These are phyloP conservation scores for Alternaria sp. DNA, from an alignment of 2,329 filamentous ascomycete genomes.

Conservation along the genomic window DNA sequence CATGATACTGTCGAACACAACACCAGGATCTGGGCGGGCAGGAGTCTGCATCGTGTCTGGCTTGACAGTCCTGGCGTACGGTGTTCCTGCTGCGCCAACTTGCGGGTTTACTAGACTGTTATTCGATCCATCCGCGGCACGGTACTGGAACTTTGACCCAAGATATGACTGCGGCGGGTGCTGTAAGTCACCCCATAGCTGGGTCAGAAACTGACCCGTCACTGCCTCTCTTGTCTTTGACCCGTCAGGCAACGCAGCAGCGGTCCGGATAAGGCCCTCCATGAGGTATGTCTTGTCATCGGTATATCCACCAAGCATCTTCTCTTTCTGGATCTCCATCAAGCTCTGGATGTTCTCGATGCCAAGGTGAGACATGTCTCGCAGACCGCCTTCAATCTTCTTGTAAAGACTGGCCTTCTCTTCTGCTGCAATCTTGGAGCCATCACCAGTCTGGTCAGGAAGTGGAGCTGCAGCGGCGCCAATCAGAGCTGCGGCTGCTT, in stretches of 20 bases:
- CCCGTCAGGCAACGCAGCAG: conserved; percentile 53
- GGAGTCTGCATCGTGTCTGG: conserved; percentile 65
- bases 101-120: conserved; percentile 69
- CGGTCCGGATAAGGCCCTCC: conserved; percentile 64
- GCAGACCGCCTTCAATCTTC: conserved; percentile 44
- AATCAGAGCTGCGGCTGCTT: conserved; percentile 36
- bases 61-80: conserved; percentile 73
- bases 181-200: conserved; percentile 58
- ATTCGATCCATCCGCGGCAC: conserved; percentile 59
- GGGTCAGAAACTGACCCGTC: conserved; percentile 56
- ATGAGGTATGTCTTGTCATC: conserved; percentile 70
- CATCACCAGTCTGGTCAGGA: conserved; percentile 54
- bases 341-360: conserved; percentile 50
- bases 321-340: conserved; percentile 46
- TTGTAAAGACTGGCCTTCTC: conserved; percentile 43
- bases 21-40: conserved; percentile 69
- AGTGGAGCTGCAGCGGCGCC: conserved; percentile 41
- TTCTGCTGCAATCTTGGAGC: conserved; percentile 48
- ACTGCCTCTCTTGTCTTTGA: conserved; percentile 50
- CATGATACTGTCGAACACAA: conserved; percentile 74
- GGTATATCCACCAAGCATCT: conserved; percentile 60
- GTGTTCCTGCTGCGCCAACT: conserved; percentile 70
- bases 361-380: conserved; percentile 45
- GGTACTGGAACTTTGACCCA: conserved; percentile 55
- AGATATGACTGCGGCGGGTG: conserved; percentile 59